These are phyloP conservation scores for Zasmidium citrigriseum DNA, from an alignment of 2,329 filamentous ascomycete species.

Conservation along the genomic window DNA sequence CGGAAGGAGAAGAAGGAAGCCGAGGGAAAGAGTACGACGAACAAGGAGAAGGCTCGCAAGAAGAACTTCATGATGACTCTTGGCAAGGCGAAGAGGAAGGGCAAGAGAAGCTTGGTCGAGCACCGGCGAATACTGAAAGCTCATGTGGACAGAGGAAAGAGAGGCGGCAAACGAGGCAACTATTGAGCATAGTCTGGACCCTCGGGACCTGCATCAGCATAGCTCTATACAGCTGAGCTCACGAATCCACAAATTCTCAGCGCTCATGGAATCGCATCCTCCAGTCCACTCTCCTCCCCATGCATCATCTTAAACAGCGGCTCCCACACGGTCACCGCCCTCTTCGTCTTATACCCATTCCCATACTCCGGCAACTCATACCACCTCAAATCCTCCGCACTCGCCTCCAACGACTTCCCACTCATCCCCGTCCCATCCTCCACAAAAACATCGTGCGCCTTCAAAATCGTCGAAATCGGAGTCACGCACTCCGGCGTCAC, in stretches of 20 bases:
- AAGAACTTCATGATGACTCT: slow-evolving; percentile 99
- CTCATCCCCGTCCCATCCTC: slow-evolving; percentile 42
- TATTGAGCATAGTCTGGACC: not conserved
- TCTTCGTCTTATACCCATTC: slow-evolving; percentile 46
- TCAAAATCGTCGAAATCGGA: slow-evolving; percentile 46
- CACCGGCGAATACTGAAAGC: slow-evolving; percentile 77
- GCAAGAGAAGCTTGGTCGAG: slow-evolving; percentile 89
- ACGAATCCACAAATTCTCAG: no score
- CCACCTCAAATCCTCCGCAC: slow-evolving; percentile 43
- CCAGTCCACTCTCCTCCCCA: slow-evolving; percentile 44
- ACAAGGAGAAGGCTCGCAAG: slow-evolving; percentile 92
- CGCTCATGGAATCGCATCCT: slow-evolving; percentile 38
- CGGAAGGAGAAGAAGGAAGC: slow-evolving; percentile 83
- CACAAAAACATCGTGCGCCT: slow-evolving; percentile 49
- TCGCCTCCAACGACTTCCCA: slow-evolving; percentile 51
- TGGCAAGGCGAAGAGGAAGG: slow-evolving; percentile 92
- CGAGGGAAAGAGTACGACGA: slow-evolving; percentile 93
- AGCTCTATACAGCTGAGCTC: slow-evolving; percentile 8
- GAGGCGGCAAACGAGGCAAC: slow-evolving; percentile 80
- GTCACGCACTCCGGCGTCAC: slow-evolving; percentile 40
- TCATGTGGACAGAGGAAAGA: slow-evolving; percentile 80
- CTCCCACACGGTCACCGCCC: slow-evolving; percentile 52
- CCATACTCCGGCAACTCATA: slow-evolving; percentile 39
- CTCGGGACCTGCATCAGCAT: not conserved
- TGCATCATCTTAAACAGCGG: slow-evolving; percentile 50